These are phyloP conservation scores for Microcera coccophila DNA, from an alignment of 2,329 filamentous ascomycete species.

Conservation along the genomic window DNA sequence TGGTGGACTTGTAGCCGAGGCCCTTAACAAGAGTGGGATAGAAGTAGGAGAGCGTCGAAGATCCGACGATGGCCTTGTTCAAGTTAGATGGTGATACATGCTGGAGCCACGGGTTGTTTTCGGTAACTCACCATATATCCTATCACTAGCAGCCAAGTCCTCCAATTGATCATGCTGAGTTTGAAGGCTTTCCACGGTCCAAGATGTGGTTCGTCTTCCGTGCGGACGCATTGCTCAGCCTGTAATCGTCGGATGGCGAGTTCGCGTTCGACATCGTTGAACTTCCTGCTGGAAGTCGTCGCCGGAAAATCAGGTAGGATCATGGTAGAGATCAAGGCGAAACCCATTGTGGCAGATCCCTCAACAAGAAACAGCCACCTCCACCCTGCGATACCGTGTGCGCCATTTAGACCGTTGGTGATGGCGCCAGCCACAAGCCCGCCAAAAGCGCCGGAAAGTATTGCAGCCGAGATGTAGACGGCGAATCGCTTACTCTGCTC, in stretches of 20 bases:
- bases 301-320: slow-evolving; percentile 68
- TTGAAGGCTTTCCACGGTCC: slow-evolving; percentile 12
- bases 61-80: slow-evolving; percentile 28
- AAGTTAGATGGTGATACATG: slow-evolving; percentile 1
- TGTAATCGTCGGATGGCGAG: slow-evolving; percentile 60
- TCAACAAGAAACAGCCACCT: slow-evolving; percentile 53
- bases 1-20: slow-evolving; percentile 29
- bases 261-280: slow-evolving; percentile 57
- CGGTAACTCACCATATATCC: slow-evolving; percentile 18
- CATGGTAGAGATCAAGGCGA: slow-evolving; percentile 57
- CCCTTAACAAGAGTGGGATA: slow-evolving; percentile 32
- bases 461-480: slow-evolving; percentile 69
- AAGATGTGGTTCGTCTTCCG: slow-evolving; percentile 52
- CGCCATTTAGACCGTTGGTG: slow-evolving; percentile 49
- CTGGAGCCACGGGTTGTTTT: background rate
- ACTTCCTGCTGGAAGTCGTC: slow-evolving; percentile 46
- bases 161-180: slow-evolving; percentile 12
- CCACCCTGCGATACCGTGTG: slow-evolving; percentile 46
- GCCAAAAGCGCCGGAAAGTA: slow-evolving; percentile 63
- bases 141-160: slow-evolving; percentile 17
- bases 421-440: slow-evolving; percentile 60
- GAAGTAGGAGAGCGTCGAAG: slow-evolving; percentile 32
- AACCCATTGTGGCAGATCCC: slow-evolving; percentile 59
- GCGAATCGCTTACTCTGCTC: slow-evolving; percentile 41
- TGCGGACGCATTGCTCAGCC: slow-evolving; percentile 58